Percentiles rank a stretch among this genome's conserved stretches.
phyloP scores from a whole-genome alignment of 2,329 filamentous ascomycete species.

The Hymenoscyphus scutula region DNA sequence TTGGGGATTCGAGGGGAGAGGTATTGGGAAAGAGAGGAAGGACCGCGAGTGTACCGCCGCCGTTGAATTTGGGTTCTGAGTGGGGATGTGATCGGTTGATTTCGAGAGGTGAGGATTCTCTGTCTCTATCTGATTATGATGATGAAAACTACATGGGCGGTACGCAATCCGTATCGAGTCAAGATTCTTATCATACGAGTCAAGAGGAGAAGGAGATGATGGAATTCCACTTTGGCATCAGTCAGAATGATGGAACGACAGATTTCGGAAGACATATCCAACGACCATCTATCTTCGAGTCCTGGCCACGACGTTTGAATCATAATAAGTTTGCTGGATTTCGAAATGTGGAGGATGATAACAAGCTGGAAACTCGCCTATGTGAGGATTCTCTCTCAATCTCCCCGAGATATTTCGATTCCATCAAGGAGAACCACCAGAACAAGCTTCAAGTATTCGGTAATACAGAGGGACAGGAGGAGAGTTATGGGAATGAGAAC shows the following conservation, averaged over 20 bases:
- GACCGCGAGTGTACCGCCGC: neutral
- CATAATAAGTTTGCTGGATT: neutral
- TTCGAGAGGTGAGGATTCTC: neutral
- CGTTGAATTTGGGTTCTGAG: neutral
- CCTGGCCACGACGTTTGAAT: neutral
- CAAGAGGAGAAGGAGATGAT: neutral
- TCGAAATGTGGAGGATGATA: neutral
- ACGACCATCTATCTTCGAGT: neutral
- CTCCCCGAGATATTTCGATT: no score
- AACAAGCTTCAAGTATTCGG: no score
- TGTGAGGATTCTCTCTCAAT: no score
- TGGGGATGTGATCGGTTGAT: neutral
- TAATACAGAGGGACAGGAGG: no score
- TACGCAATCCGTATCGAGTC: no score
- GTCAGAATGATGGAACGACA: neutral
- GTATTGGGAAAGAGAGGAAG: neutral
- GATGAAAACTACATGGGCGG: no score
- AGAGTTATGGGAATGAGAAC: no score
- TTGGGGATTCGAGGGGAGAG: neutral
- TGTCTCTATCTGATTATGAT: no score
- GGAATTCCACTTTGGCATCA: neutral
- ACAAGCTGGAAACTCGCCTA: no score
- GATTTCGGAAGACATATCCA: neutral
- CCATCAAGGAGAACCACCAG: no score
- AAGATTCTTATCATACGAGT: no score